Evolutionary conservation across 805 yeast species (phyloP), one percentile per base, ranked within the genome.

Genomic region (Phaffomyces opuntiae): DNA sequence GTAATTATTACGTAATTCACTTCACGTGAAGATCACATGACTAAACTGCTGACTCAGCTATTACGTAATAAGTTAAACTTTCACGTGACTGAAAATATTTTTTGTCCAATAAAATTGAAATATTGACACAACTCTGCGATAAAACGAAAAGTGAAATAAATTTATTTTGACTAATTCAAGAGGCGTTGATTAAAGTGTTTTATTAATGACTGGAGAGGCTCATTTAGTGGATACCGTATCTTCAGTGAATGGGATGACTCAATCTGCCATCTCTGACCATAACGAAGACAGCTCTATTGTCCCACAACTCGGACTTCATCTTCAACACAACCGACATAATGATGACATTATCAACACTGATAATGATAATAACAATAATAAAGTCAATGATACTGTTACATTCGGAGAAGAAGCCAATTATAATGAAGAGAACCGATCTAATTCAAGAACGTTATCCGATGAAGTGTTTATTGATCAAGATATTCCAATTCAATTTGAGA

Each of bases 401-500:
- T 13, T 14, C 14, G 42, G 33, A 9, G 7, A 37, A 3, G 38
- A 24, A 3, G 25, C 27, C 3, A 21, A 21, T 6, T 31, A 21
- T 31, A 40, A 37, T 63, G 27, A 17, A 31, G 36, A 24, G 13
- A 14, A 24, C 38, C n/a, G 34, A 5, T 27, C 32, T 4, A 21
- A 25, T 16, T 35, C 47, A 7, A 33, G 36, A 33, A 33, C 11
- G 9, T 33, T 19, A 4, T 16, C 17, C 31, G 48, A 39, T 11
- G 45, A 45, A 14, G 46, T 45, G 16, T 43, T 84, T 87, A 65
- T 83, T 80, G 65, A 82, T 75, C 61, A 82, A 64, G 64, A 77
- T 78, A 65, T 86, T 87, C 53, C 90, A 72, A 65, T 84, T 80
- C 64, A 75, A 65, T 59, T 80, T 62, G 62, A 78, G 72, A 71